These are phyloP conservation scores for Eucalyptus erythrocorys DNA, from an alignment of 345 rosid species.

Conservation along the genomic window DNA sequence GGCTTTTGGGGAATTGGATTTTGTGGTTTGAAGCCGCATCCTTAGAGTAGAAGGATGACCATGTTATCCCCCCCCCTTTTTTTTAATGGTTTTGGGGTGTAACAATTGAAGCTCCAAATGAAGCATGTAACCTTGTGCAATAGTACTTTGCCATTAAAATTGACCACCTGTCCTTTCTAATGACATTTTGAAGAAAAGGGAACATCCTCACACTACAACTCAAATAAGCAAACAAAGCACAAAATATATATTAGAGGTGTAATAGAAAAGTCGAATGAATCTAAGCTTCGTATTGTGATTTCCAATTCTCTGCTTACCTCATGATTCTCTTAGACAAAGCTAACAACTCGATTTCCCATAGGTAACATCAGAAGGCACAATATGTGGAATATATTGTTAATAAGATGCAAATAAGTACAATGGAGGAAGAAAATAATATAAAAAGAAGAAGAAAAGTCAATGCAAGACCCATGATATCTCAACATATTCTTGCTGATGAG, in stretches of 20 bases:
- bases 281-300: not conserved
- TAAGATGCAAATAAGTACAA: not conserved
- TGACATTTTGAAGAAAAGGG: not conserved
- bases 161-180: slow-evolving; percentile 42
- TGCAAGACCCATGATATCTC: not conserved
- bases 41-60: no score
- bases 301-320: not conserved
- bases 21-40: no score
- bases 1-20: no score
- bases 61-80: no score
- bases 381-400: slow-evolving; percentile 20
- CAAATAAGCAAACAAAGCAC: not conserved
- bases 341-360: slow-evolving; percentile 45
- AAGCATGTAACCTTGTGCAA: slow-evolving; percentile 68
- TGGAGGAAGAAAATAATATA: no score
- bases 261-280: not conserved
- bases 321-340: slow-evolving; percentile 62
- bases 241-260: not conserved
- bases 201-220: not conserved
- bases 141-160: slow-evolving; percentile 92
- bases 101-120: slow-evolving; percentile 84
- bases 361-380: slow-evolving; percentile 65
- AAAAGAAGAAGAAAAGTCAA: not conserved
- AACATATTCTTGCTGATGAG: no score
- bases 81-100: no score